Percentiles rank a stretch among this genome's conserved stretches.
phyloP scores from a whole-genome alignment of 192 early-diverging fungal genomes.

The Backusella psychrophila region DNA sequence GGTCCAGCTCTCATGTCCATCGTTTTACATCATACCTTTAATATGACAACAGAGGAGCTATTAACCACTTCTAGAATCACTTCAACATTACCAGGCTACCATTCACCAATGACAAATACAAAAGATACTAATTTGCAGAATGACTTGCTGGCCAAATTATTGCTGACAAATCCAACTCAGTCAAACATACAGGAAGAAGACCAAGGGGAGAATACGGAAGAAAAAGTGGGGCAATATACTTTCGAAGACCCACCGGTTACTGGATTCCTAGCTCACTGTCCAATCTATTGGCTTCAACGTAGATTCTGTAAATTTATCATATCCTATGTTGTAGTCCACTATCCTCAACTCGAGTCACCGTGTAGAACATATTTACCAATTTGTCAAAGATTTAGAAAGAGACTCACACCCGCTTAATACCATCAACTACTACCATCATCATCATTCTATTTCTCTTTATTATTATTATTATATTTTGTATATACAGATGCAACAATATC shows the following conservation, averaged over 20 bases:
- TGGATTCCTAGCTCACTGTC: not conserved
- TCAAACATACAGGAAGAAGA: not conserved
- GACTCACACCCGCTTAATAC: not conserved
- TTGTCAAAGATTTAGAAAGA: constrained; percentile 10
- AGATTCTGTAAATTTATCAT: constrained; percentile 14
- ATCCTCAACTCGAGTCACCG: constrained; percentile 9
- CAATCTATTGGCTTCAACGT: constrained; percentile 13
- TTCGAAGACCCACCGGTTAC: not conserved
- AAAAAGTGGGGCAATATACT: not conserved
- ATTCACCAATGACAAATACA: not conserved
- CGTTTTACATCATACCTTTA: constrained; percentile 14
- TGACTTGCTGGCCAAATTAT: not conserved
- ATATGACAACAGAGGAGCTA: constrained; percentile 12
- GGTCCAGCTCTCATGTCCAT: constrained; percentile 31
- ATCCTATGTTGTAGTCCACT: constrained; percentile 4
- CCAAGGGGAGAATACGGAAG: not conserved
- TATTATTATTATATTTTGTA: not conserved
- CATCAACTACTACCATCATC: not conserved
- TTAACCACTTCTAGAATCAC: not conserved
- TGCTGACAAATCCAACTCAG: not conserved
- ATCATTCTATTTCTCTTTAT: not conserved
- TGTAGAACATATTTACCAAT: constrained; percentile 17
- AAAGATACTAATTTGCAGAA: not conserved
- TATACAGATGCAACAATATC: not conserved
- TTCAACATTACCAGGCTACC: not conserved